Conservation (phyloP, 192 early-diverging fungal genomes). For the Entrophospora sp. region DNA sequence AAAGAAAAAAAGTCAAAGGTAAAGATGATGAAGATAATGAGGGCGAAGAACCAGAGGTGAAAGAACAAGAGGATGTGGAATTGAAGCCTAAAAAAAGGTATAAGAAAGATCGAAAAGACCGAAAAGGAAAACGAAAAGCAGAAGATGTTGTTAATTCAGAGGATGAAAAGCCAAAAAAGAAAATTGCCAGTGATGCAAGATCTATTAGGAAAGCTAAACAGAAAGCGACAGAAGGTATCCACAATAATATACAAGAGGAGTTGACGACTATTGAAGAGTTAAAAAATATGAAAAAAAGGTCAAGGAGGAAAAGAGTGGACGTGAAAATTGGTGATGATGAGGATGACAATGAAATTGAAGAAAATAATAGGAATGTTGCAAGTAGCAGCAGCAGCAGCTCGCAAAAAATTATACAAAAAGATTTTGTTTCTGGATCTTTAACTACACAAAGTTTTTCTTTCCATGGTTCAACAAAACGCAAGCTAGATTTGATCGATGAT, state of each 20-base stretch:
- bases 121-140: background rate
- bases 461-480: too few relatives aligned
- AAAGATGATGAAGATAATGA: constrained; percentile 24
- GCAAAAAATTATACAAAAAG: too few relatives aligned
- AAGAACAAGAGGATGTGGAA: too few relatives aligned
- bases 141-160: background rate
- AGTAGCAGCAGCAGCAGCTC: too few relatives aligned
- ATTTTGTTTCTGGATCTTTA: too few relatives aligned
- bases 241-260: constrained; percentile 27
- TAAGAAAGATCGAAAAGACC: background rate
- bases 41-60: background rate
- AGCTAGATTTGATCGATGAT: too few relatives aligned
- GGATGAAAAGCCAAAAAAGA: constrained; percentile 12
- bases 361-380: too few relatives aligned
- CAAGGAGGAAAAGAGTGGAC: too few relatives aligned
- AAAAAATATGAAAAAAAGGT: background rate
- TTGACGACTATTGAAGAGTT: background rate
- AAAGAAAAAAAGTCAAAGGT: too few relatives aligned
- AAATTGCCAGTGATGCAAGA: constrained; percentile 12
- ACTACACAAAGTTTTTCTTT: too few relatives aligned
- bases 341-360: background rate
- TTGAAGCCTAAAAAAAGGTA: too few relatives aligned
- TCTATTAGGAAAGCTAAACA: constrained; percentile 30
- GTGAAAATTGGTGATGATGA: background rate
- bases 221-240: constrained; percentile 28